Evolutionary conservation across 2,329 filamentous ascomycete species (phyloP).

Genomic region (Amauroascus niger): DNA sequence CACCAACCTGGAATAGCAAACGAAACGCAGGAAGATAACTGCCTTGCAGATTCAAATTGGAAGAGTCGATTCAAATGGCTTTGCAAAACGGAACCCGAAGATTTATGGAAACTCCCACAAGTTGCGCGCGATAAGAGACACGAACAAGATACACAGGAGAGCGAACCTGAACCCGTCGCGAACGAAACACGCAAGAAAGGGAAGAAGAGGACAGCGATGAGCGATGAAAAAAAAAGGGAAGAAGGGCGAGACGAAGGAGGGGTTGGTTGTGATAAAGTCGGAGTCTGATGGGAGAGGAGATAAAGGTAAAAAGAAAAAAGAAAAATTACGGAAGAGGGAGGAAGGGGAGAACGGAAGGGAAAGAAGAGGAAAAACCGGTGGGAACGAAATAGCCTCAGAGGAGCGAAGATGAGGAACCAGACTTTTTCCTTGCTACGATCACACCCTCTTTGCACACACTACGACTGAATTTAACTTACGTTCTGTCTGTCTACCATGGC

Average conservation of each 20-base stretch:
- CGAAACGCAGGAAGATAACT: not conserved
- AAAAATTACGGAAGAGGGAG: conserved; percentile 2
- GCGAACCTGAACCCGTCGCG: conserved; percentile 11
- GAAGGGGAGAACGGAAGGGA: not conserved
- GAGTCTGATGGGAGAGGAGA: conserved; percentile 4
- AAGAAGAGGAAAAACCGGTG: not conserved
- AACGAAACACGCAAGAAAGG: conserved; percentile 8
- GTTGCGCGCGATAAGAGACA: conserved; percentile 5
- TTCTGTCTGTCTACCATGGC: conserved; percentile 4
- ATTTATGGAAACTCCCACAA: not conserved
- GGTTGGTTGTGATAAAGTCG: conserved; percentile 1
- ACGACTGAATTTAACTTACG: not conserved
- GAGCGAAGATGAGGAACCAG: conserved; percentile 10
- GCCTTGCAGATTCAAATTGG: not conserved
- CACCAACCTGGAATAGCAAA: conserved; percentile 4
- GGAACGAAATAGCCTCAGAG: conserved; percentile 7
- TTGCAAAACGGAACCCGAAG: not conserved
- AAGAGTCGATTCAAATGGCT: not conserved
- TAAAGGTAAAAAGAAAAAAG: not conserved
- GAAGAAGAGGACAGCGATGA: conserved; percentile 3
- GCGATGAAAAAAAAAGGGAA: conserved; percentile 2
- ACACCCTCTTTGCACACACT: not conserved
- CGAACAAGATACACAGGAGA: conserved; percentile 7
- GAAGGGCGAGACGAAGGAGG: conserved; percentile 2
- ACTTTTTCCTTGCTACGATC: conserved; percentile 2